Conservation (phyloP, 805 yeast genomes). For the Candida chauliodis region DNA sequence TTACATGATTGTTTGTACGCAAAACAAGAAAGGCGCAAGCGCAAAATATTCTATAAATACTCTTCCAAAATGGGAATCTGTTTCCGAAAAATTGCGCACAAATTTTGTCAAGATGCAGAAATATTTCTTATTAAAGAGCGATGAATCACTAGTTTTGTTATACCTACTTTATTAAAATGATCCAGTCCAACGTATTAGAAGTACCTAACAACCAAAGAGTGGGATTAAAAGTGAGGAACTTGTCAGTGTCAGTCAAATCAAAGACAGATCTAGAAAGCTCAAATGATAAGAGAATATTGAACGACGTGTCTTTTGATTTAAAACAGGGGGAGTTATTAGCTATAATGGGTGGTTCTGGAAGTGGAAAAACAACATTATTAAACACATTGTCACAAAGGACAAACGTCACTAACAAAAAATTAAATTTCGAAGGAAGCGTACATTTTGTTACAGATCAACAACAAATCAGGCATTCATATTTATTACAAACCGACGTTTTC, state of each 20-base stretch:
- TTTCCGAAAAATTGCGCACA: too few relatives aligned
- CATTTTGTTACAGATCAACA: constrained; percentile 18
- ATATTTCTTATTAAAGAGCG: too few relatives aligned
- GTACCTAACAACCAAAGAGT: constrained; percentile 40
- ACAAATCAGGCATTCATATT: constrained; percentile 50
- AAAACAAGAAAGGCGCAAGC: neutral
- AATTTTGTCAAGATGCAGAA: too few relatives aligned
- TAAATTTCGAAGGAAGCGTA: constrained; percentile 42
- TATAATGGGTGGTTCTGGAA: constrained; percentile 84
- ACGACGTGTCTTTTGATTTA: constrained; percentile 55
- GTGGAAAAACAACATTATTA: constrained; percentile 79
- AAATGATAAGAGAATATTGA: constrained; percentile 19
- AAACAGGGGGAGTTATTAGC: constrained; percentile 66
- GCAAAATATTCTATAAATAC: neutral
- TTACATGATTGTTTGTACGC: too few relatives aligned
- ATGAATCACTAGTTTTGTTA: too few relatives aligned
- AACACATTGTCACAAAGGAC: constrained; percentile 60
- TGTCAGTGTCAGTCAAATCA: constrained; percentile 17
- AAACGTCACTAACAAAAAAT: constrained; percentile 34
- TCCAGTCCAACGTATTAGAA: constrained; percentile 32
- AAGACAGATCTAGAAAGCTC: constrained; percentile 4
- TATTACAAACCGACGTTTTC: constrained; percentile 72
- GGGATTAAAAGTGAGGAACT: constrained; percentile 18
- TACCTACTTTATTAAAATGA: constrained; percentile 18
- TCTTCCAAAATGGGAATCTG: too few relatives aligned